Conservation (phyloP, 2,329 filamentous ascomycete genomes). For the Curvularia sp. region DNA sequence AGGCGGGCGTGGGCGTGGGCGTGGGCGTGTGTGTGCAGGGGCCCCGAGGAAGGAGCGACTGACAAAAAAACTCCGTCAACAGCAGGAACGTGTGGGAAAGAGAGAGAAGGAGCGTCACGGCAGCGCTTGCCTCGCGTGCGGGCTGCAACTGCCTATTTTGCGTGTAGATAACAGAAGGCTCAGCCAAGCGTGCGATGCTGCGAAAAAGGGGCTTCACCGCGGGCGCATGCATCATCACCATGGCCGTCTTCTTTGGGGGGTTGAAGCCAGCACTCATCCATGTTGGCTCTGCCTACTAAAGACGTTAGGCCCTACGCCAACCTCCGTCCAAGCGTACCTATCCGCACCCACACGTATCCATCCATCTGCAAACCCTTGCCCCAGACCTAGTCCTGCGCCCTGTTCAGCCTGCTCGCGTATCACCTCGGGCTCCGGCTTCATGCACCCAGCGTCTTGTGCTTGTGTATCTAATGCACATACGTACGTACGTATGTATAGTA, state of each 20-base stretch:
- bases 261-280: slow-evolving; percentile 11
- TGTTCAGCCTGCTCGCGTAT: slow-evolving; percentile 13
- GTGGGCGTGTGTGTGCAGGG: slow-evolving; percentile 8
- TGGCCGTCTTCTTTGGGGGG: slow-evolving; percentile 8
- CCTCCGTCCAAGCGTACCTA: slow-evolving; percentile 13
- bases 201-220: not conserved
- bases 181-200: not conserved
- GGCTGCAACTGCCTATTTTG: not conserved
- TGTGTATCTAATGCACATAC: not conserved
- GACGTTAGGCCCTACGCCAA: slow-evolving; percentile 12
- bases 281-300: slow-evolving; percentile 4
- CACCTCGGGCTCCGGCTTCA: slow-evolving; percentile 22
- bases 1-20: not conserved
- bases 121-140: not conserved
- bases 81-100: slow-evolving; percentile 16
- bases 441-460: slow-evolving; percentile 8
- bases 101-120: not conserved
- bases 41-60: slow-evolving; percentile 15
- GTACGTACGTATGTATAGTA: not conserved
- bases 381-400: not conserved
- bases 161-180: no score
- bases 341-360: slow-evolving; percentile 17
- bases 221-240: not conserved
- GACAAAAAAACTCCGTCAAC: slow-evolving; percentile 10
- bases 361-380: slow-evolving; percentile 11